These are phyloP conservation scores for Leucocoprinus birnbaumii DNA, from an alignment of 768 basidiomycete species.

Conservation along the genomic window DNA sequence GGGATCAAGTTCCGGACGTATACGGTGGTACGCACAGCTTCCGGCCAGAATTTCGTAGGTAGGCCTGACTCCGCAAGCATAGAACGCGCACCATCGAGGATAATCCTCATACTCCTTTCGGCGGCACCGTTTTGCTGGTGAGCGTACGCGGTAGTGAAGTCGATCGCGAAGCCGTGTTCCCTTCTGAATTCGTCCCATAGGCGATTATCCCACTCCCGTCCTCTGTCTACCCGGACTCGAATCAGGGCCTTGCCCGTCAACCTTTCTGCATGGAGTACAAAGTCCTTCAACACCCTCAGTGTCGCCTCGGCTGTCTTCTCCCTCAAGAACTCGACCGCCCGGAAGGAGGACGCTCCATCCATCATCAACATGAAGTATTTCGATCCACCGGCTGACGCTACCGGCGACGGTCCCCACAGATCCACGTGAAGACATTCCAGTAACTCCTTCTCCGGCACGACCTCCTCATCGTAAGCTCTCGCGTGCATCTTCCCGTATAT, in stretches of 20 bases:
- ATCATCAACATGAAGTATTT: slow-evolving; percentile 24
- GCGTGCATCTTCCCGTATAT: slow-evolving; percentile 19
- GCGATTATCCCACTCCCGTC: slow-evolving; percentile 14
- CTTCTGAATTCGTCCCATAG: background rate
- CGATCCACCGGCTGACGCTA: slow-evolving; percentile 14
- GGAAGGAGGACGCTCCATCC: slow-evolving; percentile 17
- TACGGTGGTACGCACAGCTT: slow-evolving; percentile 6
- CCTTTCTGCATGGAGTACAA: background rate
- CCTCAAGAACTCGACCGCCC: slow-evolving; percentile 17
- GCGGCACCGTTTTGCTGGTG: slow-evolving; percentile 28
- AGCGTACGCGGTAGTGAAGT: slow-evolving; percentile 23
- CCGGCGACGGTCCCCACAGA: slow-evolving; percentile 21
- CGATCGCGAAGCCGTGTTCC: background rate
- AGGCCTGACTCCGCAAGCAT: slow-evolving; percentile 21
- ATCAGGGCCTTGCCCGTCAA: slow-evolving; percentile 16
- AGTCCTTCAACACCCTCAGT: slow-evolving; percentile 13
- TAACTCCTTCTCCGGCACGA: slow-evolving; percentile 12
- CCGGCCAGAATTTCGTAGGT: slow-evolving; percentile 16
- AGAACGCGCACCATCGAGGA: slow-evolving; percentile 20
- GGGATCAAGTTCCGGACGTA: slow-evolving; percentile 14
- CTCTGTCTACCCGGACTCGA: background rate
- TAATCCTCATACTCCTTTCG: slow-evolving; percentile 23
- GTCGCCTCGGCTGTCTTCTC: slow-evolving; percentile 19
- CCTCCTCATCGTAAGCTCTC: slow-evolving; percentile 20
- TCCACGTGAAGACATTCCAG: slow-evolving; percentile 21